A percentile compares a stretch with the other conserved stretches of the same genome.
Conservation (phyloP, 2,329 filamentous ascomycete genomes). For the Chalaropsis thielavioides region DNA sequence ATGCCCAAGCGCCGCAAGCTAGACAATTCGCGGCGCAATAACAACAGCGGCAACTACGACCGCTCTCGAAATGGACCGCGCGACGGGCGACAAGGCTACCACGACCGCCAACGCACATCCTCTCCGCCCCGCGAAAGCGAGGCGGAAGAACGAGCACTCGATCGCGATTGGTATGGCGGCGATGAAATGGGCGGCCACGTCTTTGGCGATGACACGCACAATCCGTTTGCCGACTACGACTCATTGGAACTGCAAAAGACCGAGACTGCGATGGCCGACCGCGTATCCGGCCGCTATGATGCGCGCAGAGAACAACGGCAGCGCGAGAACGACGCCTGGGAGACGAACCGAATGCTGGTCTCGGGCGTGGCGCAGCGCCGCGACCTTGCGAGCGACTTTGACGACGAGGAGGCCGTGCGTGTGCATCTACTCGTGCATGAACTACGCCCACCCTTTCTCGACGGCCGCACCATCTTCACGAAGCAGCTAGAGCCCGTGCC, state of each 20-base stretch:
- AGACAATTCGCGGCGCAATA: conserved; percentile 23
- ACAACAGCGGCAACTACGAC: conserved; percentile 1
- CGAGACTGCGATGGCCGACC: conserved; percentile 62
- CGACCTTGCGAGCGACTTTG: conserved; percentile 68
- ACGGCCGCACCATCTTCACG: conserved; percentile 90
- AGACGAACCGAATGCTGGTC: conserved; percentile 95
- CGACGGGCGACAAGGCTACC: not conserved
- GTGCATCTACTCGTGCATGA: conserved; percentile 90
- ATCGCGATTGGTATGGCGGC: conserved; percentile 85
- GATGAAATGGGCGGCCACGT: conserved; percentile 70
- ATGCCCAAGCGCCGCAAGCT: conserved; percentile 29
- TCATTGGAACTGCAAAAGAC: conserved; percentile 63
- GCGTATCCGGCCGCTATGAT: conserved; percentile 55
- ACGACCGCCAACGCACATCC: conserved; percentile 34
- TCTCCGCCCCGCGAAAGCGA: conserved; percentile 27
- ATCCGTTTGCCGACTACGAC: conserved; percentile 69
- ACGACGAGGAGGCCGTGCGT: conserved; percentile 79
- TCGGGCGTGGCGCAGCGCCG: conserved; percentile 86
- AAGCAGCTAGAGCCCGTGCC: conserved; percentile 93
- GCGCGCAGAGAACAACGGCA: conserved; percentile 71
- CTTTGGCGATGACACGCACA: conserved; percentile 84
- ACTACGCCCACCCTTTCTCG: conserved; percentile 81
- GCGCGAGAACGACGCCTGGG: conserved; percentile 94
- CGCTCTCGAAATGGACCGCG: not conserved
- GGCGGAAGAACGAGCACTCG: conserved; percentile 59